Evolutionary conservation across 768 basidiomycete genomes (phyloP).

Genomic region (Pholiota molesta): DNA sequence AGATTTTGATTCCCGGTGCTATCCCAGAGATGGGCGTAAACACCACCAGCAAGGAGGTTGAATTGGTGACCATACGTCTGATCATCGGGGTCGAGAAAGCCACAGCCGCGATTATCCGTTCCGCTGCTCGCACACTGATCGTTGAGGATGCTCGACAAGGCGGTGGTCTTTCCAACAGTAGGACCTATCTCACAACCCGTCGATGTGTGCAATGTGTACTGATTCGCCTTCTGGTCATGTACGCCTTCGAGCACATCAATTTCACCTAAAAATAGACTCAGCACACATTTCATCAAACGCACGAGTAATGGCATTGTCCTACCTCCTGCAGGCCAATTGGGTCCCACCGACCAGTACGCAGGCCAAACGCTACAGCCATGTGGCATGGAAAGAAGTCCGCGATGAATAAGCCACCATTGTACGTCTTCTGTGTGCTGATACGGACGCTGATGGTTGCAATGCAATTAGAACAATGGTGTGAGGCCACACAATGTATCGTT

Average conservation of each 20-base stretch:
- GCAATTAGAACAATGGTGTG: slow-evolving; percentile 8
- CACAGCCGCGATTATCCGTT: slow-evolving; percentile 51
- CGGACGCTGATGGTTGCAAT: slow-evolving; percentile 53
- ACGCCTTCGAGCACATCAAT: slow-evolving; percentile 81
- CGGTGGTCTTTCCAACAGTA: slow-evolving; percentile 25
- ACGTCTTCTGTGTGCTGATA: slow-evolving; percentile 64
- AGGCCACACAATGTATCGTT: slow-evolving; percentile 6
- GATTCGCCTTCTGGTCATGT: slow-evolving; percentile 58
- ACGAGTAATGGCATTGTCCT: slow-evolving; percentile 13
- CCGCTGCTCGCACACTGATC: slow-evolving; percentile 43
- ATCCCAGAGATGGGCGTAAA: slow-evolving; percentile 61
- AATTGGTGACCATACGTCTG: slow-evolving; percentile 47
- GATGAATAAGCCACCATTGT: slow-evolving; percentile 72
- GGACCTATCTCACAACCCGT: slow-evolving; percentile 39
- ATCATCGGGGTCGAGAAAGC: slow-evolving; percentile 42
- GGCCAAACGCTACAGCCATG: slow-evolving; percentile 72
- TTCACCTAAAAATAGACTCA: slow-evolving; percentile 41
- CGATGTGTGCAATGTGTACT: slow-evolving; percentile 67
- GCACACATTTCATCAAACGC: background rate
- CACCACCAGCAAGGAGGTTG: slow-evolving; percentile 50
- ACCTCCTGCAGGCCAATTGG: slow-evolving; percentile 54
- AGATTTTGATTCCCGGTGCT: slow-evolving; percentile 54
- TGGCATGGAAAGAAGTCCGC: slow-evolving; percentile 75
- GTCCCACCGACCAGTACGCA: slow-evolving; percentile 53
- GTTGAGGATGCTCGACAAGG: slow-evolving; percentile 30